Percentiles rank a stretch among this genome's conserved stretches.
phyloP scores from a whole-genome alignment of 495 filamentous ascomycete species.

The Sordaria brevicollis region DNA sequence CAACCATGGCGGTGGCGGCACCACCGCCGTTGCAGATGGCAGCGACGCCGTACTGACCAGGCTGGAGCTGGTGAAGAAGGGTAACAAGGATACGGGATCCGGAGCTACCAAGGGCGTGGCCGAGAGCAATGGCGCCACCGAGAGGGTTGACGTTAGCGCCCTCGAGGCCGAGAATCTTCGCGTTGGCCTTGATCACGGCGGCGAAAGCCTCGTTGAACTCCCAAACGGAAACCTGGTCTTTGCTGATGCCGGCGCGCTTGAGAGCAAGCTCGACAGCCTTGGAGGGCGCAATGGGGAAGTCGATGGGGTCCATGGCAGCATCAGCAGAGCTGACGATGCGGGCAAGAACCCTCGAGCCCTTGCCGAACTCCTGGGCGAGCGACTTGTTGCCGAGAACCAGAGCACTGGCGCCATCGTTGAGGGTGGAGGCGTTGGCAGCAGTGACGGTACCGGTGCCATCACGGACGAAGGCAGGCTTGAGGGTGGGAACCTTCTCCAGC shows the following conservation, averaged over 20 bases:
- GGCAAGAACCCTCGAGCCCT: constrained; percentile 64
- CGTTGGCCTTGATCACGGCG: constrained; percentile 89
- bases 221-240: constrained; percentile 85
- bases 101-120: constrained; percentile 88
- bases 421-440: constrained; percentile 81
- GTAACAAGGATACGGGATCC: constrained; percentile 88
- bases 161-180: constrained; percentile 77
- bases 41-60: constrained; percentile 86
- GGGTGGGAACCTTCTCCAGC: constrained; percentile 67
- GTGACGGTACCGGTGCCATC: constrained; percentile 85
- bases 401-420: constrained; percentile 93
- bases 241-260: constrained; percentile 74
- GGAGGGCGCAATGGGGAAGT: constrained; percentile 89
- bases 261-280: constrained; percentile 89
- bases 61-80: constrained; percentile 78
- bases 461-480: constrained; percentile 85
- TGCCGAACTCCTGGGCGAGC: constrained; percentile 64
- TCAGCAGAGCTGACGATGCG: constrained; percentile 79
- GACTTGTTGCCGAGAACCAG: constrained; percentile 71
- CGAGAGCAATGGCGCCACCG: constrained; percentile 88
- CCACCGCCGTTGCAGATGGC: constrained; percentile 97
- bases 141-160: constrained; percentile 72
- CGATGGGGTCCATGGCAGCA: constrained; percentile 84
- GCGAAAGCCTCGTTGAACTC: constrained; percentile 99
- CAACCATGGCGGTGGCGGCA: constrained; percentile 82